Percentiles rank a stretch among this genome's conserved stretches.
These are phyloP conservation scores for Cercospora sojina DNA, from an alignment of 2,329 filamentous ascomycete species.

Conservation along the genomic window DNA sequence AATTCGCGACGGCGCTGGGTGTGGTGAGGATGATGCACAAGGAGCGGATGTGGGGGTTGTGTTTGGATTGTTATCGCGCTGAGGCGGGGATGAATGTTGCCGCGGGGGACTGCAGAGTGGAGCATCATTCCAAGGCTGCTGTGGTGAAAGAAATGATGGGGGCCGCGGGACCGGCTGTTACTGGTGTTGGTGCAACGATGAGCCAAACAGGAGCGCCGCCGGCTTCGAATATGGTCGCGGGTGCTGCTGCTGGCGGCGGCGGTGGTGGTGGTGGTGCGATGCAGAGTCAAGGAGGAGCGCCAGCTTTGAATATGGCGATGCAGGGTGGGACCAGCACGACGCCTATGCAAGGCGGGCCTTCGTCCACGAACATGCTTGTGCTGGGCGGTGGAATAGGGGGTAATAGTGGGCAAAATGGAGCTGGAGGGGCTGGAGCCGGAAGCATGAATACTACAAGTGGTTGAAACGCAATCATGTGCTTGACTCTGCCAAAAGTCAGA, in stretches of 20 bases:
- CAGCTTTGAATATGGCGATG: not conserved
- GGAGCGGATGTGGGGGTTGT: slow-evolving; percentile 35
- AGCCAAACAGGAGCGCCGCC: not conserved
- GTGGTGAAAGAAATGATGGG: not conserved
- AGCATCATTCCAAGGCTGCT: slow-evolving; percentile 33
- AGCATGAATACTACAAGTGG: not conserved
- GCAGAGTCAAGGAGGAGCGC: not conserved
- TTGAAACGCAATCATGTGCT: not conserved
- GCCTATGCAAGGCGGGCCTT: not conserved
- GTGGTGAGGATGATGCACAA: slow-evolving; percentile 28
- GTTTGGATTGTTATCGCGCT: slow-evolving; percentile 34
- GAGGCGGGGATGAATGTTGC: slow-evolving; percentile 17
- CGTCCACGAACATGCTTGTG: not conserved
- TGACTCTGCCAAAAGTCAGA: not conserved
- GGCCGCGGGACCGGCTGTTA: too few relatives aligned
- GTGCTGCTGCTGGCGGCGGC: too few relatives aligned
- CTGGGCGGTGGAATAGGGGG: not conserved
- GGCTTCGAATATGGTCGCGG: not conserved
- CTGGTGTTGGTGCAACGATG: not conserved
- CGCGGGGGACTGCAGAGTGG: slow-evolving; percentile 32
- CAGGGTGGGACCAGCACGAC: too few relatives aligned
- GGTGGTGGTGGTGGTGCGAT: not conserved
- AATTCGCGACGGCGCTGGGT: slow-evolving; percentile 25
- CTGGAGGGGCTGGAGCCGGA: not conserved
- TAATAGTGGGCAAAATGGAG: not conserved